A percentile compares a stretch with the other conserved stretches of the same genome.
These are phyloP conservation scores for Lodderomyces oxycetoniae DNA, from an alignment of 1,139 yeast species.

Conservation along the genomic window DNA sequence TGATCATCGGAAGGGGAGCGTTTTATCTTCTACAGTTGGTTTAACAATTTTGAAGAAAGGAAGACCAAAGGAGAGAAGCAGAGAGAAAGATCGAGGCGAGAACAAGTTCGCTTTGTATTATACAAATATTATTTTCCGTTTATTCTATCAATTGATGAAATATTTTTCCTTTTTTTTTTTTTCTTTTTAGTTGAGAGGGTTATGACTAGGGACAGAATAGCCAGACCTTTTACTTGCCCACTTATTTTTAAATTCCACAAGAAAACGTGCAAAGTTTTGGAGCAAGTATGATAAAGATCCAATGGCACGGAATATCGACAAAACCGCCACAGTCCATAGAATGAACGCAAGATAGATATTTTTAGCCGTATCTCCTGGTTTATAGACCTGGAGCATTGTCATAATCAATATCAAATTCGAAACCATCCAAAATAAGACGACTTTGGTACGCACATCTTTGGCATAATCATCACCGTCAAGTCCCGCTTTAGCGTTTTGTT, in stretches of 20 bases:
- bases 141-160: too few species aligned
- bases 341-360: conserved; percentile 80
- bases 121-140: too few species aligned
- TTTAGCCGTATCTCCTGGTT: conserved; percentile 49
- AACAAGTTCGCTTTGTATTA: too few species aligned
- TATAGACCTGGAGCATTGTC: conserved; percentile 80
- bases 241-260: conserved; percentile 40
- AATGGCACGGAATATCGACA: conserved; percentile 72
- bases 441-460: conserved; percentile 88
- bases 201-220: conserved; percentile 32
- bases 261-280: conserved; percentile 35
- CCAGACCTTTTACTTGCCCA: conserved; percentile 40
- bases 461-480: conserved; percentile 83
- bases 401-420: conserved; percentile 73
- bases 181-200: conserved; percentile 24
- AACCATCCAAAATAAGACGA: conserved; percentile 88
- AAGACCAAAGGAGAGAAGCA: too few species aligned
- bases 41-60: too few species aligned
- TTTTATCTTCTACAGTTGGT: too few species aligned
- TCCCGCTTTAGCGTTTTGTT: conserved; percentile 34
- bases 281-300: conserved; percentile 70
- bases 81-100: too few species aligned
- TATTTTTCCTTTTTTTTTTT: too few species aligned
- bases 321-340: conserved; percentile 84
- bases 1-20: too few species aligned